A percentile compares a stretch with the other conserved stretches of the same genome.
Conservation (phyloP, 2,329 filamentous ascomycete species). For the Claviceps cyperi region DNA sequence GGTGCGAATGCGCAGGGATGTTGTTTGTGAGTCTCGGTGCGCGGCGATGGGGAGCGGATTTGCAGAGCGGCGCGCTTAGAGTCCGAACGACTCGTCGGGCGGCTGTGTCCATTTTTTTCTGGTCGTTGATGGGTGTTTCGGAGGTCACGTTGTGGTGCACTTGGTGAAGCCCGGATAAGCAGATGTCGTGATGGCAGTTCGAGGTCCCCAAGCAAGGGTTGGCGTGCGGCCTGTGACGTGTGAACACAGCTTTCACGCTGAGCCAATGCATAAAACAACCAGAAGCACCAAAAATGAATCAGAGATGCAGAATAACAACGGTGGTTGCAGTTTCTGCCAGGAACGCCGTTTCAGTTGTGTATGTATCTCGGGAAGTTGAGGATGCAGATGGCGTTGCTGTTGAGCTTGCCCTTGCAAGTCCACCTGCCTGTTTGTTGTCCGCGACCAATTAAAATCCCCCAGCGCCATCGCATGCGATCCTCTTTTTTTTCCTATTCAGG, state of each 20-base stretch:
- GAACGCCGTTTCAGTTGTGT: too few relatives aligned
- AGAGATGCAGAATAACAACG: too few relatives aligned
- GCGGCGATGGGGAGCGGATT: not conserved
- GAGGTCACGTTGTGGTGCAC: too few relatives aligned
- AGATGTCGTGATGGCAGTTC: too few relatives aligned
- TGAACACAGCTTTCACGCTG: too few relatives aligned
- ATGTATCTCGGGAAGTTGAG: not conserved
- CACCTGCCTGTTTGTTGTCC: not conserved
- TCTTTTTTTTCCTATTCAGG: not conserved
- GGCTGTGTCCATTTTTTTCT: not conserved
- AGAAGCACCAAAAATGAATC: too few relatives aligned
- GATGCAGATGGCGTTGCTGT: not conserved
- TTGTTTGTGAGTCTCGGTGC: not conserved
- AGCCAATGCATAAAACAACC: too few relatives aligned
- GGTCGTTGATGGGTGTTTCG: too few relatives aligned
- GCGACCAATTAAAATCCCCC: not conserved
- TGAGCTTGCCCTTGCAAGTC: not conserved
- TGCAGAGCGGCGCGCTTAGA: not conserved
- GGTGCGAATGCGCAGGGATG: not conserved
- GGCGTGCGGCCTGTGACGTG: too few relatives aligned
- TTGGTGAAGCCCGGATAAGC: too few relatives aligned
- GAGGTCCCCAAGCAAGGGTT: too few relatives aligned
- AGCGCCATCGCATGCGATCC: not conserved
- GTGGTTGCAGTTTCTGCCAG: too few relatives aligned
- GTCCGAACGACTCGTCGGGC: not conserved